Percentiles rank a stretch among this genome's conserved stretches.
Evolutionary conservation across 768 basidiomycete genomes (phyloP).

Genomic region (Lyophyllum semitale): DNA sequence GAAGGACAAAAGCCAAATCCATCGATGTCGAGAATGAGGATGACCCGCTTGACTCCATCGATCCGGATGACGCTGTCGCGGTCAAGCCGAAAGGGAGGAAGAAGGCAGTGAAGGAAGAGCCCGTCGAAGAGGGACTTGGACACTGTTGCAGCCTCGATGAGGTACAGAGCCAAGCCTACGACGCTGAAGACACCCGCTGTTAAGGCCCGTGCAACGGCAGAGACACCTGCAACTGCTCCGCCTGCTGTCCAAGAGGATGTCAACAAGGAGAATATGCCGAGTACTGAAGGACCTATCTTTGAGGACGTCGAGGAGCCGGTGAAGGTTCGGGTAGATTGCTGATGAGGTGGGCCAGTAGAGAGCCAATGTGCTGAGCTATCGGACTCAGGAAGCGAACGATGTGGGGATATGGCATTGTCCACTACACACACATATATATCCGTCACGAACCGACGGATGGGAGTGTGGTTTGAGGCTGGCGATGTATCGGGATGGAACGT

Average conservation of each 20-base stretch:
- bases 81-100: constrained; percentile 21
- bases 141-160: constrained; percentile 2
- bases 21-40: constrained; percentile 11
- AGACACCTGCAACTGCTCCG: constrained; percentile 37
- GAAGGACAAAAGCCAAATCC: constrained; percentile 20
- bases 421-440: no score
- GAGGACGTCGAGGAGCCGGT: constrained; percentile 29
- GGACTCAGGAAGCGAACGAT: no score
- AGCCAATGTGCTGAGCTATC: no score
- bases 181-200: constrained; percentile 19
- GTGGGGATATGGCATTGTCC: no score
- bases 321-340: constrained; percentile 38
- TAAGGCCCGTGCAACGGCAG: constrained; percentile 15
- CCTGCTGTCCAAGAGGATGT: constrained; percentile 27
- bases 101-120: constrained; percentile 20
- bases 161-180: constrained; percentile 14
- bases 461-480: no score
- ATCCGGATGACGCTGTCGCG: constrained; percentile 11
- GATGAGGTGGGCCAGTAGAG: no score
- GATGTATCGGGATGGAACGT: no score
- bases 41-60: constrained; percentile 20
- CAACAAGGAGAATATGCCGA: constrained; percentile 45
- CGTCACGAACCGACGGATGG: no score
- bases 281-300: constrained; percentile 18
- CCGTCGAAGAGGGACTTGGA: constrained; percentile 10